Evolutionary conservation across 116 monocot species (phyloP).

Genomic region (Zostera marina): DNA sequence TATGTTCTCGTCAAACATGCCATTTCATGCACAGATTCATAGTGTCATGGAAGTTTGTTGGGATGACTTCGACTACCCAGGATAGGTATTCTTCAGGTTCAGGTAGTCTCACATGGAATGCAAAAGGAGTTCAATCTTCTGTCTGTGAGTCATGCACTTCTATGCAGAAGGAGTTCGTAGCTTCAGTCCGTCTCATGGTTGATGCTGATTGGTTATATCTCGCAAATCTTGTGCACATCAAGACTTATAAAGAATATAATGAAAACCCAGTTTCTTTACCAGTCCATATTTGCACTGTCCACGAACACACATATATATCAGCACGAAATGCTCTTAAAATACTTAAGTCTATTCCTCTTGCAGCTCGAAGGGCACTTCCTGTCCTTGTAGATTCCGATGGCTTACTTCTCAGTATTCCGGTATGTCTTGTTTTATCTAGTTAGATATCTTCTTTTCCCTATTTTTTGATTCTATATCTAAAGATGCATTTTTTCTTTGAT

Average conservation of each 20-base stretch:
- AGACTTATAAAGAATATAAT: constrained; percentile 1
- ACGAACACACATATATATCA: constrained; percentile 20
- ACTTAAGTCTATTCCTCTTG: constrained; percentile 62
- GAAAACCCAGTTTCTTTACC: constrained; percentile 2
- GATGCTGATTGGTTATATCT: constrained; percentile 97
- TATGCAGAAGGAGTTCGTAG: constrained; percentile 2
- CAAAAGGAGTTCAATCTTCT: constrained; percentile 8
- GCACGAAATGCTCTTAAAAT: constrained; percentile 41
- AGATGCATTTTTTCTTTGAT: too few species aligned
- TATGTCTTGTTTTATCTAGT: constrained; percentile 7
- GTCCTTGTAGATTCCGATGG: constrained; percentile 55
- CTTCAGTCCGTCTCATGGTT: constrained; percentile 55
- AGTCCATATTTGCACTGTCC: not conserved
- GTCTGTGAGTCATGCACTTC: constrained; percentile 33
- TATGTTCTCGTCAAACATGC: constrained; percentile 38
- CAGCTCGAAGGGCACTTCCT: constrained; percentile 74
- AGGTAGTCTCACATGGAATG: not conserved
- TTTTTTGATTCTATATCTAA: too few species aligned
- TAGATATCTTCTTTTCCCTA: too few species aligned
- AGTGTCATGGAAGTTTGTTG: constrained; percentile 35
- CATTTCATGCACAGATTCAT: constrained; percentile 78
- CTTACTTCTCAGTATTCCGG: constrained; percentile 59
- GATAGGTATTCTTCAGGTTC: constrained; percentile 3
- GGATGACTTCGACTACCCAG: constrained; percentile 4
- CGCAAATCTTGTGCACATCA: constrained; percentile 23